phyloP scores from a whole-genome alignment of 176 grass and related monocot genomes.

The Aegilops speltoides region DNA sequence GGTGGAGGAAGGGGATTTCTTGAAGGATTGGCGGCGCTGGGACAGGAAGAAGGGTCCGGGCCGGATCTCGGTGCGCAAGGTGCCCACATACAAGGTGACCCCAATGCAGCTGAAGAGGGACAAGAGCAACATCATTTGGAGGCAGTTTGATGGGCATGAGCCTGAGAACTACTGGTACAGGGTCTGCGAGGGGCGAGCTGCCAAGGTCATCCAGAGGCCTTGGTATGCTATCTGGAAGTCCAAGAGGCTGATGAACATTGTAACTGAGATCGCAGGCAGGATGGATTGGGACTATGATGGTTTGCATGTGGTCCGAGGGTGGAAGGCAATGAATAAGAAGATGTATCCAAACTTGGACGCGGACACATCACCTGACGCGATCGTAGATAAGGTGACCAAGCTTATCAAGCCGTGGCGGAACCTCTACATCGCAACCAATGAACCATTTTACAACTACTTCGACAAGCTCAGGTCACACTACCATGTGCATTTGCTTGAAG shows the following conservation, averaged over 20 bases:
- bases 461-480: constrained; percentile 88
- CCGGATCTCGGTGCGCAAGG: constrained; percentile 73
- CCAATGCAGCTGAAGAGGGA: constrained; percentile 94
- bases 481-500: constrained; percentile 92
- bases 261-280: constrained; percentile 74
- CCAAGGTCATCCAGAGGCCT: constrained; percentile 78
- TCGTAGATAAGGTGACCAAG: constrained; percentile 63
- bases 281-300: constrained; percentile 95
- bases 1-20: constrained; percentile 78
- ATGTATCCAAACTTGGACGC: constrained; percentile 84
- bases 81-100: constrained; percentile 72
- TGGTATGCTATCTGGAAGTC: constrained; percentile 95
- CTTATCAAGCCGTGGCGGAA: constrained; percentile 54
- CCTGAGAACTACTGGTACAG: constrained; percentile 99
- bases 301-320: constrained; percentile 78
- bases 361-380: constrained; percentile 65
- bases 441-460: constrained; percentile 88
- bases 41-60: constrained; percentile 73
- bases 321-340: constrained; percentile 76
- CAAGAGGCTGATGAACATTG: constrained; percentile 94
- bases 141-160: constrained; percentile 80
- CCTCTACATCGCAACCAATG: constrained; percentile 89
- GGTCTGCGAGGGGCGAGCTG: constrained; percentile 80
- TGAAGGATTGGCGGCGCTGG: constrained; percentile 75
- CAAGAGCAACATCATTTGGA: constrained; percentile 79